A percentile compares a stretch with the other conserved stretches of the same genome.
Conservation (phyloP, 1,284 basidiomycete genomes). For the Nidula niveotomentosa region DNA sequence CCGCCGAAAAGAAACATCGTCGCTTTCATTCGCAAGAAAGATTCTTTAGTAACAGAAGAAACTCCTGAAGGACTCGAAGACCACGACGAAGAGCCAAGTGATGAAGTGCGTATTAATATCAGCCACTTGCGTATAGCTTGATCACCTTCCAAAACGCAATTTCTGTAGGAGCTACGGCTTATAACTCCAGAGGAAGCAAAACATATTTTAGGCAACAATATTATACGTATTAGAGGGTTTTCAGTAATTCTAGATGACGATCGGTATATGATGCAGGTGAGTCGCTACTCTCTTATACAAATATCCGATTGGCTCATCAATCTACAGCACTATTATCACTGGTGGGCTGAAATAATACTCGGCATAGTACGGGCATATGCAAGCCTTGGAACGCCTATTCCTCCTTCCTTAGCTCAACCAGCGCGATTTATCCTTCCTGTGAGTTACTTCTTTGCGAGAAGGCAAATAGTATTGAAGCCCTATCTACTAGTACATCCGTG, state of each 20-base stretch:
- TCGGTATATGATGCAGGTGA: background rate
- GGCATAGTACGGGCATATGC: background rate
- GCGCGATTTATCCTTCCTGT: background rate
- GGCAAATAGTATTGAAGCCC: background rate
- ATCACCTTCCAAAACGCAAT: background rate
- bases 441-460: background rate
- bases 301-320: background rate
- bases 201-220: background rate
- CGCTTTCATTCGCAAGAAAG: background rate
- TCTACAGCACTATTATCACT: background rate
- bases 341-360: background rate
- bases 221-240: background rate
- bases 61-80: background rate
- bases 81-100: background rate
- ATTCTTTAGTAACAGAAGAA: background rate
- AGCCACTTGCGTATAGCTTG: background rate
- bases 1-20: background rate
- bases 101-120: background rate
- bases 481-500: background rate
- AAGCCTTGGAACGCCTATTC: background rate
- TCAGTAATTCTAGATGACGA: background rate
- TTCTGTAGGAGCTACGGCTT: background rate
- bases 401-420: background rate
- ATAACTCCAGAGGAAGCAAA: background rate
- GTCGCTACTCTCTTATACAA: background rate